Percentiles rank a stretch among this genome's conserved stretches.
Evolutionary conservation across 73 alveolate genomes (phyloP).

Genomic region (Paramecium primaurelia): DNA sequence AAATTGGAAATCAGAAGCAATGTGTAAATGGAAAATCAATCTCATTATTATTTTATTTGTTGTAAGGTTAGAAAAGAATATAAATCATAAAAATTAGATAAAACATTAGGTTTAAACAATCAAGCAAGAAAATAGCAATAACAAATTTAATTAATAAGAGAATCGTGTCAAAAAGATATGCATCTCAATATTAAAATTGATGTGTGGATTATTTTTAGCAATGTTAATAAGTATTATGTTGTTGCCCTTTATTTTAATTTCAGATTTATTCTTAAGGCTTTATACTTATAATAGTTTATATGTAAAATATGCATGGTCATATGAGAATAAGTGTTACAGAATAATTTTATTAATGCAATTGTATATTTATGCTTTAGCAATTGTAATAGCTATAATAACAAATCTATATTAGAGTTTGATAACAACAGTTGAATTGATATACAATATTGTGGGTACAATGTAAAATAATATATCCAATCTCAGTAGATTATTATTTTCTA

Average conservation of each 20-base stretch:
- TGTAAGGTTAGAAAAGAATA: background rate
- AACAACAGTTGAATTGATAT: background rate
- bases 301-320: background rate
- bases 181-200: background rate
- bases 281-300: background rate
- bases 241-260: background rate
- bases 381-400: background rate
- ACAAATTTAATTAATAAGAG: background rate
- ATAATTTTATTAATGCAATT: background rate
- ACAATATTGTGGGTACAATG: background rate
- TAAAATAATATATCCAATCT: background rate
- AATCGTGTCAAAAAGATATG: background rate
- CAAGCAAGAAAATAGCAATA: background rate
- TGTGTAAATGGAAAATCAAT: background rate
- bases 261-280: conserved; percentile 8
- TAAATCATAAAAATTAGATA: background rate
- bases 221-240: background rate
- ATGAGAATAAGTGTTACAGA: background rate
- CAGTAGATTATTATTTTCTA: background rate
- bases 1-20: background rate
- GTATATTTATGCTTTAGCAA: background rate
- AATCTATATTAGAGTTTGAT: background rate
- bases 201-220: background rate
- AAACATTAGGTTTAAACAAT: background rate
- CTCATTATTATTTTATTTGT: background rate